Base-by-base conservation (phyloP, 2,329 filamentous ascomycete genomes). In the Fusarium sp. region DNA sequence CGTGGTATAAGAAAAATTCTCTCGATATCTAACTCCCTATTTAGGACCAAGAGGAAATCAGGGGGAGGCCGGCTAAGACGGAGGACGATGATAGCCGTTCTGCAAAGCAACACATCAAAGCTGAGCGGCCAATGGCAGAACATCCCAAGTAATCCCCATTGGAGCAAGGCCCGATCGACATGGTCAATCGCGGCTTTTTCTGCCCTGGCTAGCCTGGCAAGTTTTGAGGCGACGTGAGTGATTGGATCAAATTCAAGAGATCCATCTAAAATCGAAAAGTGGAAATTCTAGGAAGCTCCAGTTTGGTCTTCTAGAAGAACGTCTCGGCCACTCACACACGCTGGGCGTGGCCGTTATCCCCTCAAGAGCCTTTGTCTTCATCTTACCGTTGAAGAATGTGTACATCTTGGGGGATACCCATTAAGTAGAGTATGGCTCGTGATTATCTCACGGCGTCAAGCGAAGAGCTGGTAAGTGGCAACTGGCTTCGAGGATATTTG, bases 261-360 rank as follows among this genome's bases (percentile, higher is more conserved):
- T 34, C 55, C 34, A 56, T 47, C 40, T 40, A 49, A 45, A 55
- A 61, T 30, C 56, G 43, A 49, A 45, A 54, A 61, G 36, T 61
- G 64, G 65, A 65, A 61, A 67, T 49, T 44, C 47, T 42, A 42
- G 55, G 50, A 49, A 65, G 32, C 50, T 55, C 50, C 65, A 68
- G 50, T 51, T 65, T 65, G 26, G 36, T 61, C 51, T 73, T 73
- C 71, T 72, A 73, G 71, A 73, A 73, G 61, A 51, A 58, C 40
- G 40, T 55, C 32, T 38, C 17, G 34, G 17, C 34, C 38, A 34
- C 40, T 24, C 45, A 34, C 54, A 34, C 54, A 32, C 30, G 17
- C 44, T 50, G 36, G 43, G 56, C 26, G 62, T 57, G 50, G 39
- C 58, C 51, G 51, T 40, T 28, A 20, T 11, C 26, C 6, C 24